These are phyloP conservation scores for Somion occarium DNA, from an alignment of 1,284 basidiomycete species.

Conservation along the genomic window DNA sequence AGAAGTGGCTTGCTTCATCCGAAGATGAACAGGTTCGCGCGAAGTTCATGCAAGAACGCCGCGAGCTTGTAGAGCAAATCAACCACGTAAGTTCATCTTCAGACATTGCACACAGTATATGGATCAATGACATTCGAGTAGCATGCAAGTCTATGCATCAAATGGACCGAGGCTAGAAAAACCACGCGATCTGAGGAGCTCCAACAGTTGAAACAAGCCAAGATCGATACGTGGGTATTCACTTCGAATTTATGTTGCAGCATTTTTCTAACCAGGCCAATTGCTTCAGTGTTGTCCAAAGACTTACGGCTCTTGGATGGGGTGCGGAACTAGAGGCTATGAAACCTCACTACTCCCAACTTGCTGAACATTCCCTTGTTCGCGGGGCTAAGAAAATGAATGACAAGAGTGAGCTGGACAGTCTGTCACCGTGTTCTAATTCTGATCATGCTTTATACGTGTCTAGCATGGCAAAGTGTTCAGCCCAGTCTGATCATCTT, in stretches of 20 bases:
- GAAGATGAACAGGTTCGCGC: conserved; percentile 1
- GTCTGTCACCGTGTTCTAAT: no score
- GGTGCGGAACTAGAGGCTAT: conserved; percentile 3
- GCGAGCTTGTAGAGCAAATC: conserved; percentile 1
- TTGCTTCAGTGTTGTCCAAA: conserved; percentile 3
- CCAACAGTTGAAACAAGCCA: conserved; percentile 1
- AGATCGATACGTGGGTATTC: conserved; percentile 4
- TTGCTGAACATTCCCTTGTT: conserved; percentile 2
- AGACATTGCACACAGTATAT: no score
- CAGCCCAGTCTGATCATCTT: neutral
- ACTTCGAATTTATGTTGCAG: neutral
- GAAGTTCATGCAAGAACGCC: conserved; percentile 2
- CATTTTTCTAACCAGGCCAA: neutral
- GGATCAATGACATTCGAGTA: neutral
- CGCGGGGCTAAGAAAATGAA: conserved; percentile 2
- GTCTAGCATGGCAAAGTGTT: conserved; percentile 3
- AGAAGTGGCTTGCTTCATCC: conserved; percentile 2
- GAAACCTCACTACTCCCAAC: conserved; percentile 1
- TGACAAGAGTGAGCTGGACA: conserved; percentile 5
- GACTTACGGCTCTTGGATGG: conserved; percentile 3
- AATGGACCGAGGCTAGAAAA: neutral
- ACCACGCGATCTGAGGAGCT: neutral
- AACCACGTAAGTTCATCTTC: neutral
- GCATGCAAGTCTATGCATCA: conserved; percentile 5
- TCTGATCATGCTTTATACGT: neutral